Conservation (phyloP, 1,139 yeast genomes). For the Chernovozyma sophiae-reginae region DNA sequence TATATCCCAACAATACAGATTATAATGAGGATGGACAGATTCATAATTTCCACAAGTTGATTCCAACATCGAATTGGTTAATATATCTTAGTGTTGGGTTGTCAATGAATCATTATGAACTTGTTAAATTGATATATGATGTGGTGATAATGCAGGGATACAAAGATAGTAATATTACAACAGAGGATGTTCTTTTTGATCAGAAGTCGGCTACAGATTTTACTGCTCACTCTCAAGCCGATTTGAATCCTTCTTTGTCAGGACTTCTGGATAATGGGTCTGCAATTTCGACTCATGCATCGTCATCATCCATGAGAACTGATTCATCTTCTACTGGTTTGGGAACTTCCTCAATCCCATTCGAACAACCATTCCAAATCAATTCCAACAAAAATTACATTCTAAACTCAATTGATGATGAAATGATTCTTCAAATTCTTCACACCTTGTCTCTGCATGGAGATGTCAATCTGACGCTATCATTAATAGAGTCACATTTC, state of each 20-base stretch:
- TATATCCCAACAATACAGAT: conserved; percentile 3
- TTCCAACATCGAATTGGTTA: conserved; percentile 19
- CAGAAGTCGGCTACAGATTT: conserved; percentile 8
- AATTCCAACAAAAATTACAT: conserved; percentile 3
- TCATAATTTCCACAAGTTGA: conserved; percentile 1
- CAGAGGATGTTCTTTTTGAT: conserved; percentile 22
- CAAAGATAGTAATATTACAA: conserved; percentile 16
- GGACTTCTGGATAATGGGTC: neutral
- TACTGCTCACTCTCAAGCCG: too few relatives aligned
- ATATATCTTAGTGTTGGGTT: conserved; percentile 22
- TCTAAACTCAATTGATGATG: conserved; percentile 13
- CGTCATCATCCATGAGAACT: neutral
- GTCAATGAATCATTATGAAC: conserved; percentile 19
- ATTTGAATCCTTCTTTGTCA: too few relatives aligned
- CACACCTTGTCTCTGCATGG: conserved; percentile 34
- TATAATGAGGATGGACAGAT: neutral
- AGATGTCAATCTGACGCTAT: conserved; percentile 32
- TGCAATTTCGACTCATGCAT: neutral
- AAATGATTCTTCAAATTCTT: conserved; percentile 21
- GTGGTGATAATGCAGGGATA: conserved; percentile 28
- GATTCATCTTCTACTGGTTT: neutral
- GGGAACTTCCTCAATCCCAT: neutral
- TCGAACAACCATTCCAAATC: neutral
- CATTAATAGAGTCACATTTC: conserved; percentile 35
- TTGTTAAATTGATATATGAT: conserved; percentile 28